Conservation (phyloP, 495 filamentous ascomycete species). For the Penicillium flavigenum region DNA sequence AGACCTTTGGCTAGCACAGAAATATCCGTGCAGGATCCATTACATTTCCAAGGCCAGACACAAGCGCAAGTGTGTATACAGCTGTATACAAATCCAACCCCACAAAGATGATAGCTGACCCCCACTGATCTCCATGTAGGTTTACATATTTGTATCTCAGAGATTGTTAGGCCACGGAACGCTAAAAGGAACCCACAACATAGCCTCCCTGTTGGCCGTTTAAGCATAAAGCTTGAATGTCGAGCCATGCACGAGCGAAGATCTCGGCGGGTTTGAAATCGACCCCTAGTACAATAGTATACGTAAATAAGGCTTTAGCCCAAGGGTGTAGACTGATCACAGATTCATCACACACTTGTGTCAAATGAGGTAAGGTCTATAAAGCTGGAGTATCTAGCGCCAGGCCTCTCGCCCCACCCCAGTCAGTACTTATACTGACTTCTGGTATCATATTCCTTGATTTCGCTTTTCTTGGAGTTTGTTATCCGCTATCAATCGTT, state of each 20-base stretch:
- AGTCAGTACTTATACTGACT: slow-evolving; percentile 8
- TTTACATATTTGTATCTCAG: neutral
- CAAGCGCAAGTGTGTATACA: neutral
- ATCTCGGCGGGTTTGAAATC: slow-evolving; percentile 2
- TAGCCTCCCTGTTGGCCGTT: slow-evolving; percentile 19
- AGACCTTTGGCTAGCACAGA: neutral
- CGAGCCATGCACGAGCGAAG: slow-evolving; percentile 15
- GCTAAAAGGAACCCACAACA: slow-evolving; percentile 18
- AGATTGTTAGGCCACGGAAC: slow-evolving; percentile 11
- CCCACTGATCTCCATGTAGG: neutral
- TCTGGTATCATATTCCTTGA: neutral
- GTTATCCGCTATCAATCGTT: neutral
- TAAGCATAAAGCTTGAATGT: slow-evolving; percentile 26
- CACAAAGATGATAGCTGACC: neutral
- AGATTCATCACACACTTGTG: slow-evolving; percentile 6
- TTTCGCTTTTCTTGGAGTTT: neutral
- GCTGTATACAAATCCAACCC: neutral
- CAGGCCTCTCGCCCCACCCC: neutral
- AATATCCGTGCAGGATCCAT: neutral
- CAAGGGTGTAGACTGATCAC: neutral
- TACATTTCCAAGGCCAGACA: neutral
- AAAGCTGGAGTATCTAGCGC: neutral
- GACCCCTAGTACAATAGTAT: slow-evolving; percentile 9
- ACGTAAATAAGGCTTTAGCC: neutral
- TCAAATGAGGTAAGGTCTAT: slow-evolving; percentile 7